Conservation (phyloP, 495 filamentous ascomycete species). For the Hypomontagnella submonticulosa region DNA sequence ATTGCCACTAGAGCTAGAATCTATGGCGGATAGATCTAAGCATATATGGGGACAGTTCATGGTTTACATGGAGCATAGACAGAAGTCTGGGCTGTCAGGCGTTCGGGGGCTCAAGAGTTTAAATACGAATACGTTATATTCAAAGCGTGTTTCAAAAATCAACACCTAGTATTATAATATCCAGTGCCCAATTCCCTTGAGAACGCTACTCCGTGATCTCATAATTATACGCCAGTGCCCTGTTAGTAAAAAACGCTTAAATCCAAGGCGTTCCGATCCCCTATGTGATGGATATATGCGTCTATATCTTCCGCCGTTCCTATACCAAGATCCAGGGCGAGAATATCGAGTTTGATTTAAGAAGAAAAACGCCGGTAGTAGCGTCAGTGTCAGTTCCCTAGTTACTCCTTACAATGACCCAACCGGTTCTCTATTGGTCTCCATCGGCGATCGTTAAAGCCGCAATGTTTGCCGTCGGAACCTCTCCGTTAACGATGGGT, state of each 20-base stretch:
- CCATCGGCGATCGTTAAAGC: conserved; percentile 27
- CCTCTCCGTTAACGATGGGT: conserved; percentile 30
- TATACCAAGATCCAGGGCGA: conserved; percentile 3
- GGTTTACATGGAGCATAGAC: conserved; percentile 11
- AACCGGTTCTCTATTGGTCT: conserved; percentile 2
- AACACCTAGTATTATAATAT: too few species aligned
- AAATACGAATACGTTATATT: background rate
- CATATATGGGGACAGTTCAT: conserved; percentile 2
- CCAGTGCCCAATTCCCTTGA: too few species aligned
- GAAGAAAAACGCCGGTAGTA: too few species aligned
- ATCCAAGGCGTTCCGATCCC: background rate
- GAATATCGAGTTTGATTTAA: background rate
- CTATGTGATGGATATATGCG: conserved; percentile 8
- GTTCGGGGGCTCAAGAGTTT: conserved; percentile 19
- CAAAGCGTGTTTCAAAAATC: too few species aligned
- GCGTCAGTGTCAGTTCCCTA: too few species aligned
- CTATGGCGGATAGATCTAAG: background rate
- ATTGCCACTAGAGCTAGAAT: background rate
- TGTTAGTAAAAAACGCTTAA: background rate
- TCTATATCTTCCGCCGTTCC: conserved; percentile 6
- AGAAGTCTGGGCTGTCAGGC: background rate
- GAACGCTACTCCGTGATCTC: too few species aligned
- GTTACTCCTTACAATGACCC: background rate
- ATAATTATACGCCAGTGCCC: conserved; percentile 19
- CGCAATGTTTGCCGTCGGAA: conserved; percentile 30